Evolutionary conservation across 345 rosid genomes (phyloP), one percentile per base, ranked within the genome.

Genomic region (Eucalyptus grandis): DNA sequence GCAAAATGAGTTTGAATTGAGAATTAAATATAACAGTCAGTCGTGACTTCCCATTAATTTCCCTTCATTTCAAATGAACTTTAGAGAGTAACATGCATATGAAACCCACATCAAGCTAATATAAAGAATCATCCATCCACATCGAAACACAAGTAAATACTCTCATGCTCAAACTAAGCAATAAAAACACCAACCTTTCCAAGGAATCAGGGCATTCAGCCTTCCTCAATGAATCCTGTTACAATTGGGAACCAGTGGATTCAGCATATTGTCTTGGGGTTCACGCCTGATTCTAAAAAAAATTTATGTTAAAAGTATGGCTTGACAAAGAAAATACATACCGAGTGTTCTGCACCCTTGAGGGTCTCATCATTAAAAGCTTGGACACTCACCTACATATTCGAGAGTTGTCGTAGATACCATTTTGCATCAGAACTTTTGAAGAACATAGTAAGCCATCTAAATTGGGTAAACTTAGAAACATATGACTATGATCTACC

Each of bases 311-410:
- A 30, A 60, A 54, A 44, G 86, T 37, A 77, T 44, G 58, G 60
- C 89, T 88, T 77, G 60, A 86, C 19, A 34, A 83, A 47, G 54
- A 15, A 88, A 82, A 91, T 72, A 34, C 86, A 90, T 95, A 97
- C 99, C 98, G 67, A 96, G 96, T 62, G 99, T 96, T 88, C 98
- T 94, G 27, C 98, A 95, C 89, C 96, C 98, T 95, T 98, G 98
- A 94, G 99, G 98, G 93, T 98, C 99, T 95, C 98, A 87, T 97
- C 98, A 67, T 94, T 96, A 86, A 97, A 98, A 43, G 99, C 99
- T 93, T 98, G 99, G 88, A 97, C 97, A 90, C 98, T 97, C 88
- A 98, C 96, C 99, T 97, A 91, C 50, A 92, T 88, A 90, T 27
- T 54, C 86, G 89, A 88, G 88, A 86, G 40, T 22, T 87, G 56